Conservation (phyloP, 2,329 filamentous ascomycete genomes). For the Curvularia sp. region DNA sequence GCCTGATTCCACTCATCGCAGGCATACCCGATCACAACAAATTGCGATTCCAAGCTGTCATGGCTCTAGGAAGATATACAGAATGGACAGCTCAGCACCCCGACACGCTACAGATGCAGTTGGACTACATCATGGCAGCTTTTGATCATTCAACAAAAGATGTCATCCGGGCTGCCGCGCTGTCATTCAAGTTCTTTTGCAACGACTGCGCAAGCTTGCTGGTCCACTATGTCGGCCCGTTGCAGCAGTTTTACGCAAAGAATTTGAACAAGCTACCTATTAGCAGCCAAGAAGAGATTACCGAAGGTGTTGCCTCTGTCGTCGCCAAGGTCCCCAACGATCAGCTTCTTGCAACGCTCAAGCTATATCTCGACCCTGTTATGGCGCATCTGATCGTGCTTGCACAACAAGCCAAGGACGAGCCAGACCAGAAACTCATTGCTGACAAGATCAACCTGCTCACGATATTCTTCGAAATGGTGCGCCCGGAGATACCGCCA, state of each 20-base stretch:
- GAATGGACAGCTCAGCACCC: constrained; percentile 97
- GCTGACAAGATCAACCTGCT: constrained; percentile 94
- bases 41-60: constrained; percentile 96
- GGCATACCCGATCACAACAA: constrained; percentile 97
- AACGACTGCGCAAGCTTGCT: constrained; percentile 90
- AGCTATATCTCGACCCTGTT: constrained; percentile 91
- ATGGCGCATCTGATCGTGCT: constrained; percentile 84
- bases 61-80: constrained; percentile 95
- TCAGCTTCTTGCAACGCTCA: constrained; percentile 83
- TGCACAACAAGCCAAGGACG: constrained; percentile 82
- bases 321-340: constrained; percentile 83
- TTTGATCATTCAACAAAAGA: constrained; percentile 90
- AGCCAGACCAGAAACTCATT: constrained; percentile 82
- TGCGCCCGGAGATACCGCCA: constrained; percentile 75
- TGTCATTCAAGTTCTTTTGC: constrained; percentile 97
- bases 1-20: constrained; percentile 90
- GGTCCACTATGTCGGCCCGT: constrained; percentile 79
- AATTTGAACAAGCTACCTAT: constrained; percentile 86
- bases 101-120: constrained; percentile 88
- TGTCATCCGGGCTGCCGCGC: constrained; percentile 86
- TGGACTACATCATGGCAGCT: constrained; percentile 93
- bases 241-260: constrained; percentile 91
- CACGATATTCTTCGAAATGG: constrained; percentile 83
- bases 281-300: constrained; percentile 92
- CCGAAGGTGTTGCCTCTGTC: constrained; percentile 91